phyloP scores from a whole-genome alignment of 2,329 filamentous ascomycete species.

The Tympanopsis confertula region DNA sequence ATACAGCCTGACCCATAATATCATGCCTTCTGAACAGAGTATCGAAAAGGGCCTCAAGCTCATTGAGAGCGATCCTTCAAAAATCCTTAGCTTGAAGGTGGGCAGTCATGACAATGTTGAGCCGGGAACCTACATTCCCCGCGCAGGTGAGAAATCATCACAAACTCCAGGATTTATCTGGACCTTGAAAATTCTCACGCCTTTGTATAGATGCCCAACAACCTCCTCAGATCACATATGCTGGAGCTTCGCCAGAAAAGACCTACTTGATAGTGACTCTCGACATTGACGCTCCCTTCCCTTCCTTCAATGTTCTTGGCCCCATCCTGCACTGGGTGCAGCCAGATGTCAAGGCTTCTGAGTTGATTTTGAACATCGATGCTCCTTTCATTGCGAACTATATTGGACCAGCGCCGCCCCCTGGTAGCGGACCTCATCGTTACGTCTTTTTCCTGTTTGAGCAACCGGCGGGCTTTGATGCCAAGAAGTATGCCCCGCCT shows the following conservation, averaged over 20 bases:
- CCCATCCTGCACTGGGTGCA: slow-evolving; percentile 36
- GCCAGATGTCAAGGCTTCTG: slow-evolving; percentile 16
- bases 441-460: slow-evolving; percentile 36
- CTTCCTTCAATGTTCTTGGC: slow-evolving; percentile 23
- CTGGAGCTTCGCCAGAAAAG: slow-evolving; percentile 3
- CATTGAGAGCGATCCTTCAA: slow-evolving; percentile 14
- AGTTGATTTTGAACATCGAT: slow-evolving; percentile 4
- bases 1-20: no score
- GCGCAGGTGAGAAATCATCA: slow-evolving; percentile 10
- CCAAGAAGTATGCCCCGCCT: slow-evolving; percentile 16
- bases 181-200: no score
- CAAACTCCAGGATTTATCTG: no score
- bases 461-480: slow-evolving; percentile 26
- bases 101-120: slow-evolving; percentile 12
- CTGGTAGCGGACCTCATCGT: slow-evolving; percentile 30
- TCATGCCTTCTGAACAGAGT: no score
- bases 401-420: slow-evolving; percentile 32
- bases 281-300: slow-evolving; percentile 34
- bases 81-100: slow-evolving; percentile 16
- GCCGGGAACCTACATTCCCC: slow-evolving; percentile 16
- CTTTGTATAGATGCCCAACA: slow-evolving; percentile 10
- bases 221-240: slow-evolving; percentile 8
- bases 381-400: slow-evolving; percentile 22
- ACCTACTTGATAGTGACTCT: slow-evolving; percentile 27
- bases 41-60: neutral